Evolutionary conservation across 768 basidiomycete genomes (phyloP), one percentile per base, ranked within the genome.

Genomic region (Cystofilobasidium macerans): DNA sequence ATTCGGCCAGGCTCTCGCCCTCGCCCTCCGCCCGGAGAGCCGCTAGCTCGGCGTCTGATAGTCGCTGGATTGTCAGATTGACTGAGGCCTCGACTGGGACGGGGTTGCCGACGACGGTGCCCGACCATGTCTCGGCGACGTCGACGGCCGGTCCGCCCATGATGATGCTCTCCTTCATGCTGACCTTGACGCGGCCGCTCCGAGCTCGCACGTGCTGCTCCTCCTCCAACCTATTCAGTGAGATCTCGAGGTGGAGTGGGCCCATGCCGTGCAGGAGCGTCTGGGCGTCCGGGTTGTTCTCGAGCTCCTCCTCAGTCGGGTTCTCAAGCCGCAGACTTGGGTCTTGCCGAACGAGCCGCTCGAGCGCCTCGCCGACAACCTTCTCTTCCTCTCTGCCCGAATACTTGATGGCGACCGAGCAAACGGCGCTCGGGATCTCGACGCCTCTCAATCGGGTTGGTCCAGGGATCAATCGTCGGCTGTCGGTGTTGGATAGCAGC

Each of bases 221-320:
- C 64, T 88, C 84, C 61, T 79, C 80, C 32, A 92, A 78, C 48
- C 90, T 81, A n/a, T 84, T 82, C 75, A 88, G 87, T 13, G 90
- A 80, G 63, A 92, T 90, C 75, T 92, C 89, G n/a, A 92, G 81
- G 72, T 92, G 89, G 16, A 92, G 80, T 35, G 86, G 83, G 18
- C 89, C 89, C 47, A 92, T 82, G 2, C 89, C 89, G 70, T 91
- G 87, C 0, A 89, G 80, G 35, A 92, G 80, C 38, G 89, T 78
- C 71, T 92, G 89, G 0, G 88, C 89, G 69, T 92, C 89, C 63
- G 87, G 85, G n/a, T 56, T 36, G 7, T 18, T 18, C 33, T 36
- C 42, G 42, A 18, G 22, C 62, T 90, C 89, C 22, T 62, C 62
- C 20, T 59, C 54, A 12, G 62, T 14, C 1, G 67, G 67, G 38